Base-by-base conservation (phyloP, 2,329 filamentous ascomycete genomes). In the Penicillium sp. region DNA sequence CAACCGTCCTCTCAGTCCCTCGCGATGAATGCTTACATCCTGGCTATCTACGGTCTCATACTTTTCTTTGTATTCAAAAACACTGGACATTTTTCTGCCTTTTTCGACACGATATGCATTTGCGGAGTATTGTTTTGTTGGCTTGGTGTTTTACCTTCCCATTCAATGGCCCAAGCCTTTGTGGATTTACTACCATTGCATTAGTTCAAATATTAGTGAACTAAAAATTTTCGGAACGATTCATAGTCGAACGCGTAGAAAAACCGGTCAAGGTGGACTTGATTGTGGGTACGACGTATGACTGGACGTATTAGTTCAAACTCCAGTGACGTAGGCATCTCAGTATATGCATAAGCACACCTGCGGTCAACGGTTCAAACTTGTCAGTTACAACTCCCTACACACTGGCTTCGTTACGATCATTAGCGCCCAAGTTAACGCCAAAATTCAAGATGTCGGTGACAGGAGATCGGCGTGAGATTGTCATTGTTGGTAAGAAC, bases 1-100 rank as follows among this genome's bases (percentile, higher is more conserved):
- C 64, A 76, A 76, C 57, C 63, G 73, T 54, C 73, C 74, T 26
- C 65, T 76, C 57, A 75, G 73, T 61, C 73, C 73, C 26, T 66
- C 66, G 43, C 65, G 70, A 58, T 69, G 54, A 66, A 51, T 38
- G 22, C n/a, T 48, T 17, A 35, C 26, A 17, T 41, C 31, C 15
- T 19, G 44, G 38, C 31, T 39, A 50, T 21, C 37, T 37, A 46
- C 37, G 37, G 32, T 49, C 52, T 45, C 28, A 39, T 26, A 37
- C 48, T 49, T 48, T 48, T 51, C 44, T 41, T 44, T 50, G 21
- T 42, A 46, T 53, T 28, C 45, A 35, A 41, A 35, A 35, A 9
- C 17, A 33, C 38, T 32, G 31, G 31, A 47, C 42, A 42, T 50
- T 44, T 37, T 37, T 52, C 29, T 37, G 41, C 43, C 31, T 43